phyloP scores from a whole-genome alignment of 2,329 filamentous ascomycete species.

The Alternaria arbusti region DNA sequence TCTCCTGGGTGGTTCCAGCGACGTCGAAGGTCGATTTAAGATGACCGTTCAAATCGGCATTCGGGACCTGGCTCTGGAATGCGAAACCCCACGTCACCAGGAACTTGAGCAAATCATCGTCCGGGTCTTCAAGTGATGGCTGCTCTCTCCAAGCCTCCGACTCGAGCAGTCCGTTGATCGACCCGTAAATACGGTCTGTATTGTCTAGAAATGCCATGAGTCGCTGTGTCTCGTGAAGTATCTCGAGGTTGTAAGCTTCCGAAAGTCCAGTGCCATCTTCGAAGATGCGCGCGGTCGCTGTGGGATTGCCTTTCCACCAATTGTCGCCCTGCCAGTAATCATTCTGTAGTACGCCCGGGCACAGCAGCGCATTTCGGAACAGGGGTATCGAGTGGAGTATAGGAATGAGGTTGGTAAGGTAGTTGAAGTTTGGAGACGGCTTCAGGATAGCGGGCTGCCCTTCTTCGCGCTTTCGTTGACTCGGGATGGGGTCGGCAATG shows the following conservation, averaged over 20 bases:
- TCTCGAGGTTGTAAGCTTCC: constrained; percentile 42
- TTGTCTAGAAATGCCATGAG: constrained; percentile 67
- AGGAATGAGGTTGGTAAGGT: constrained; percentile 64
- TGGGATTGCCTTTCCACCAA: constrained; percentile 67
- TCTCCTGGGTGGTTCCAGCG: constrained; percentile 31
- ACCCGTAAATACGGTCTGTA: constrained; percentile 65
- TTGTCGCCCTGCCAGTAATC: constrained; percentile 63
- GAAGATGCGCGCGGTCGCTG: constrained; percentile 59
- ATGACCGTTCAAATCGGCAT: constrained; percentile 51
- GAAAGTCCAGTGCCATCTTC: constrained; percentile 45
- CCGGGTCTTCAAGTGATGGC: constrained; percentile 30
- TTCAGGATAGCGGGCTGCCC: constrained; percentile 65
- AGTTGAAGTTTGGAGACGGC: constrained; percentile 59
- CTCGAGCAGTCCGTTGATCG: constrained; percentile 57
- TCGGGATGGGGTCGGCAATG: constrained; percentile 60
- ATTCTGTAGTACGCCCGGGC: constrained; percentile 52
- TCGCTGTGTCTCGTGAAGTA: constrained; percentile 65
- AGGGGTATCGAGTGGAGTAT: constrained; percentile 68
- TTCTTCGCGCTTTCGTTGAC: constrained; percentile 53
- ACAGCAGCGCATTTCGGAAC: constrained; percentile 63
- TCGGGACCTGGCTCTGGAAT: constrained; percentile 51
- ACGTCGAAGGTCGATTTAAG: constrained; percentile 53
- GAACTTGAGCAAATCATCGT: constrained; percentile 54
- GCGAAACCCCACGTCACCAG: constrained; percentile 58
- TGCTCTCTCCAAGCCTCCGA: constrained; percentile 47